Evolutionary conservation across 208 protist species (phyloP).

Genomic region (Leishmania arabica): DNA sequence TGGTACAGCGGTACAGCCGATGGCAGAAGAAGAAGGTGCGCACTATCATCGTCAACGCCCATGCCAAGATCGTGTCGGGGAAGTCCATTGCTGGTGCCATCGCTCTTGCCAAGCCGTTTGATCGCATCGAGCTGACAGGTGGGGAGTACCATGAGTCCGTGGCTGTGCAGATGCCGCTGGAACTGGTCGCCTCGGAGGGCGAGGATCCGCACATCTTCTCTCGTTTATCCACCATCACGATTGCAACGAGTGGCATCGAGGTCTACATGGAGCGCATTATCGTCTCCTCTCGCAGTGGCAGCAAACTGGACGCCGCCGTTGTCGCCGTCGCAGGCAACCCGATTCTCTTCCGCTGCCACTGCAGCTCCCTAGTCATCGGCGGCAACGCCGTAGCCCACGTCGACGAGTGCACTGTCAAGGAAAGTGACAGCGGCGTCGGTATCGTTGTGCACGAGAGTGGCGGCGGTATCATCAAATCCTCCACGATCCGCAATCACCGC

Average conservation of each 20-base stretch:
- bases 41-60: slow-evolving; percentile 81
- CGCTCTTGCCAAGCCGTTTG: slow-evolving; percentile 78
- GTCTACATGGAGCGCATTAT: slow-evolving; percentile 70
- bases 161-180: slow-evolving; percentile 67
- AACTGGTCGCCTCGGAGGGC: slow-evolving; percentile 86
- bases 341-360: slow-evolving; percentile 63
- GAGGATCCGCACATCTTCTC: slow-evolving; percentile 75
- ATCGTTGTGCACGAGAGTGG: slow-evolving; percentile 62
- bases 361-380: slow-evolving; percentile 68
- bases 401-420: slow-evolving; percentile 67
- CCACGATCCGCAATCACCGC: slow-evolving; percentile 62
- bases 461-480: slow-evolving; percentile 53
- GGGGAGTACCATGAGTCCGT: slow-evolving; percentile 84
- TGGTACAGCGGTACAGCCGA: slow-evolving; percentile 73
- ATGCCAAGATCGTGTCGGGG: slow-evolving; percentile 49
- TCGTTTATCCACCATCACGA: slow-evolving; percentile 64
- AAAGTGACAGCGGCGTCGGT: slow-evolving; percentile 75
- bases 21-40: slow-evolving; percentile 91
- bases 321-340: slow-evolving; percentile 57
- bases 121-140: slow-evolving; percentile 82
- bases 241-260: slow-evolving; percentile 59
- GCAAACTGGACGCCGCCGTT: slow-evolving; percentile 64
- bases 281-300: slow-evolving; percentile 61
- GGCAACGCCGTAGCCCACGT: slow-evolving; percentile 47
- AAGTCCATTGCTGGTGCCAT: slow-evolving; percentile 69